Base-by-base conservation (phyloP, 1,284 basidiomycete species). In the Jaminaea rosea region DNA sequence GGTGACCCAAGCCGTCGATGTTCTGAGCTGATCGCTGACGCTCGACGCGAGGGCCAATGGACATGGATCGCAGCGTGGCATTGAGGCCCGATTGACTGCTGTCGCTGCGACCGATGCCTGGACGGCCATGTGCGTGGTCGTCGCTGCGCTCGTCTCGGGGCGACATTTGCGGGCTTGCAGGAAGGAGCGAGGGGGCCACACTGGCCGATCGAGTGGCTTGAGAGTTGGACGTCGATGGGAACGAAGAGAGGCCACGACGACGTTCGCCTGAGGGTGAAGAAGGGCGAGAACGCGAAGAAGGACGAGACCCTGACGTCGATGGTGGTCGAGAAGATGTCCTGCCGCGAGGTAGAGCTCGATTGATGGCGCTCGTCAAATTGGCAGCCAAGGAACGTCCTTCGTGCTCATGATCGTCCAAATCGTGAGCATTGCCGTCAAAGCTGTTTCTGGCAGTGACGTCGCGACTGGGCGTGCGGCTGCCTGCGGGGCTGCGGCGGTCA, bases 311-410 rank as follows among this genome's bases (percentile, higher is more conserved):
- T 23, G 23, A 17, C 7, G 39, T 13, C 6, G 39, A 23, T 4
- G 15, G 19, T 17, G 39, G 11, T 11, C 39, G 5, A 24, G 39
- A 42, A 4, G 17, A 17, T 21, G 5, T 42, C 19, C 64, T 50
- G n/a, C 64, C 59, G 36, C 61, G 45, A 1, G 62, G 60, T 2
- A 64, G 58, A 19, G 62, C 64, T 26, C 64, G 50, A 11, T 60
- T 57, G 59, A 67, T 63, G 21, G 60, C 62, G n/a, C 57, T 53
- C 24, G 15, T 23, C 11, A 42, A 11, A 42, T 11, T 21, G 5
- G 39, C 23, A 4, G 39, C 19, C 3, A 17, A 17, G 17, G 39
- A 21, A n/a, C 39, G 19, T 24, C 23, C 39, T 17, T 42, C 39
- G 39, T 23, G 19, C 4, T 42, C 39, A 4, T 42, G 15, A 17